These are phyloP conservation scores for Hibiscus trionum DNA, from an alignment of 345 rosid species.

Conservation along the genomic window DNA sequence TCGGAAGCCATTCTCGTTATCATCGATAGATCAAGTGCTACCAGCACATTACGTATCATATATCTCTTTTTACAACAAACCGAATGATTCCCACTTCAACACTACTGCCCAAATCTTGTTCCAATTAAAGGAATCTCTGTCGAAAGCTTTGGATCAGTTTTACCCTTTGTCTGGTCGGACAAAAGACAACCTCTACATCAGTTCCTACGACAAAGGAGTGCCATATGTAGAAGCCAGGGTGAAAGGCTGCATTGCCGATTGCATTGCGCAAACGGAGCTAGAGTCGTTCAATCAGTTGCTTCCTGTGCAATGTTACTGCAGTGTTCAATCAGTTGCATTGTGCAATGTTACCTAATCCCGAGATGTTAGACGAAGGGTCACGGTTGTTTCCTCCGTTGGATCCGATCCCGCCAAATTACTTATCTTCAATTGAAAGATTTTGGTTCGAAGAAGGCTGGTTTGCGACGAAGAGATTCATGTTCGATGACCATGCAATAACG, in stretches of 20 bases:
- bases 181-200: not conserved
- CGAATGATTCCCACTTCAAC: not conserved
- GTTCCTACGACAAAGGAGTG: not conserved
- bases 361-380: not conserved
- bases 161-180: not conserved
- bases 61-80: not conserved
- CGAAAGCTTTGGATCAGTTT: not conserved
- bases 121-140: not conserved
- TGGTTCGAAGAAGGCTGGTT: not conserved
- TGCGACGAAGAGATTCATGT: not conserved
- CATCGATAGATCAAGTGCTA: not conserved
- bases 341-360: not conserved
- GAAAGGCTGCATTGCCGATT: not conserved
- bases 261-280: not conserved
- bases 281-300: not conserved
- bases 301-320: not conserved
- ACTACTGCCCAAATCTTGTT: not conserved
- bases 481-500: not conserved
- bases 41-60: not conserved
- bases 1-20: not conserved
- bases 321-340: no score
- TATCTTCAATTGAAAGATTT: not conserved
- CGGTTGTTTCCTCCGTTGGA: not conserved
- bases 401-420: not conserved
- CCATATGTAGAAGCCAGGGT: not conserved